Base-by-base conservation (phyloP, 192 early-diverging fungal species). In the Gorgonomyces haynaldii region DNA sequence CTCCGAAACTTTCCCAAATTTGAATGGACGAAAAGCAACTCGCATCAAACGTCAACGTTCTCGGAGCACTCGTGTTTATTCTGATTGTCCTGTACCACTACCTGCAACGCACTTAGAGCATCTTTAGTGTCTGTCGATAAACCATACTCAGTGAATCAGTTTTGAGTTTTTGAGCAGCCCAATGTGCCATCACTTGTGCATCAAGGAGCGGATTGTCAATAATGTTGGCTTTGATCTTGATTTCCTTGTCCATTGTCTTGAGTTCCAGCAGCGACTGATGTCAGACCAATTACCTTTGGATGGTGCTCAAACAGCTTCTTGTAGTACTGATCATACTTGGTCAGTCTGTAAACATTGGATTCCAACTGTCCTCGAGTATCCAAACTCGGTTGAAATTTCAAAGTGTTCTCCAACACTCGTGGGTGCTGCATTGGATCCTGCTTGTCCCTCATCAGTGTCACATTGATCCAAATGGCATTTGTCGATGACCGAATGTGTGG, bases 41-140 rank as follows among this genome's bases (percentile, higher is more conserved):
- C 32, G 42, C 61, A 9, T 36, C 62, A 12, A 67, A 61, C 50
- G 74, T 73, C 35, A 76, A 76, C 49, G 50, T 59, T 32, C 56
- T 76, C 29, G 74, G 74, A 37, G 61, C 65, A 10, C 23, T 71
- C 12, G 67, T 73, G 25, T 71, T 76, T 57, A 6, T 57, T 13
- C 60, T 76, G 23, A 76, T 76, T 23, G 56, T 76, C 34, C 42
- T 63, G n/a, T 74, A 76, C 35, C 74, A 76, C 48, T 76, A 62
- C 37, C 26, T 76, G 8, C 39, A 41, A 41, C 21, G 39, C 32
- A 27, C 67, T 26, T 52, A 71, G 6, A 60, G 62, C 3, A 44
- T n/a, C n/a, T n/a, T n/a, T n/a, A n/a, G n/a, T n/a, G n/a, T n/a
- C n/a, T n/a, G n/a, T n/a, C n/a, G n/a, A n/a, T n/a, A n/a, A n/a